Conservation (phyloP, 164 flowering plant genomes). For the Nelumbo lutea region DNA sequence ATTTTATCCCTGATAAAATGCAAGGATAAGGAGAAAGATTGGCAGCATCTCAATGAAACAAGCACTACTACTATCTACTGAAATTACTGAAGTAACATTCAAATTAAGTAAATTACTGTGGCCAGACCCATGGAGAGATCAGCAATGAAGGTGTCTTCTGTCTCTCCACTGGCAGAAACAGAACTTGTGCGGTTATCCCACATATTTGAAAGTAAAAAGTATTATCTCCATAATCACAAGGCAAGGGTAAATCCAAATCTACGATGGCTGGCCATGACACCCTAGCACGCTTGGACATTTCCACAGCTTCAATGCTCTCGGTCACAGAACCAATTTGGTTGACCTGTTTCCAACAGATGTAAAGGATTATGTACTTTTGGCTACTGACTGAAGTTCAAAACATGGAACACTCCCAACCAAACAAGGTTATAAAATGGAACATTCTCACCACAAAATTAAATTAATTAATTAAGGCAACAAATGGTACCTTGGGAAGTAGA, state of each 20-base stretch:
- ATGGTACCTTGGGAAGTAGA: conserved; percentile 69
- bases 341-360: conserved; percentile 39
- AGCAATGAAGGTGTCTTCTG: conserved; percentile 94
- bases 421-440: no score
- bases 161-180: conserved; percentile 63
- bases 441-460: neutral
- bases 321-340: conserved; percentile 94
- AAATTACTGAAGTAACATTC: neutral
- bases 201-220: neutral
- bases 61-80: neutral
- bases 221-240: neutral
- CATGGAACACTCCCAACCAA: no score
- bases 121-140: conserved; percentile 85
- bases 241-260: conserved; percentile 32
- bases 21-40: neutral
- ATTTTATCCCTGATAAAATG: conserved; percentile 67
- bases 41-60: neutral
- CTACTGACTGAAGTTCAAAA: neutral
- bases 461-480: neutral
- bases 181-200: neutral
- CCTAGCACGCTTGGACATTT: conserved; percentile 95
- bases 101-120: conserved; percentile 41
- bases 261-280: conserved; percentile 96
- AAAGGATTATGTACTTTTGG: neutral
- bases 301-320: conserved; percentile 94